Evolutionary conservation across 2,329 filamentous ascomycete genomes (phyloP).

Genomic region (Chalaropsis ovoidea): DNA sequence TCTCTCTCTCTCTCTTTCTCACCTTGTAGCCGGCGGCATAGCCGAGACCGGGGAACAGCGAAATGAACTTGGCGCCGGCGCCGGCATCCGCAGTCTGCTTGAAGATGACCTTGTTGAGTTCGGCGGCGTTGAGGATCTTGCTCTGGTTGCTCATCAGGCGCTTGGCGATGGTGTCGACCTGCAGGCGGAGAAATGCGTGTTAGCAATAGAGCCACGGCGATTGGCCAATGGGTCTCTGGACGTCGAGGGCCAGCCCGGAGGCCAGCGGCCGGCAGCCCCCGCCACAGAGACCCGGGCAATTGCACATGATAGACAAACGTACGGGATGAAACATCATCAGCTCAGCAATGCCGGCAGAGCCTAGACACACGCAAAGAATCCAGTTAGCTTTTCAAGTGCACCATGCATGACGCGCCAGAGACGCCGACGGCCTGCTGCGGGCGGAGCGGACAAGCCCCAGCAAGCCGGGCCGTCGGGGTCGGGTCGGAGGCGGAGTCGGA

Average conservation of each 20-base stretch:
- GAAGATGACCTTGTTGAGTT: constrained; percentile 89
- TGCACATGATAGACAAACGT: constrained; percentile 32
- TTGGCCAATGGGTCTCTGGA: not conserved
- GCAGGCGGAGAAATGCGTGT: constrained; percentile 10
- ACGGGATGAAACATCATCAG: constrained; percentile 87
- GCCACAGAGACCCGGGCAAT: not conserved
- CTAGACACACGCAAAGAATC: constrained; percentile 38
- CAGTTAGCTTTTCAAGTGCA: not conserved
- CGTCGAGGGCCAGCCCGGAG: no score
- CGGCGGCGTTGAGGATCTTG: constrained; percentile 36
- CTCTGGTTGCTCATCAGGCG: constrained; percentile 97
- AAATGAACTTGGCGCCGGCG: constrained; percentile 70
- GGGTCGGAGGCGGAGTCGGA: constrained; percentile 5
- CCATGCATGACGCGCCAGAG: not conserved
- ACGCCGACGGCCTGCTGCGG: not conserved
- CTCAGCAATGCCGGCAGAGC: constrained; percentile 86
- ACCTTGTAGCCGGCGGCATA: constrained; percentile 97
- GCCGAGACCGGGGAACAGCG: constrained; percentile 89
- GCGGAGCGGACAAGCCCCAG: constrained; percentile 16
- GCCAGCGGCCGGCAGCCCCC: not conserved
- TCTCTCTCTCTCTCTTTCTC: constrained; percentile 27
- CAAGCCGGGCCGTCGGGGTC: no score
- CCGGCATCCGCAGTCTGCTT: constrained; percentile 71
- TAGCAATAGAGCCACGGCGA: not conserved
- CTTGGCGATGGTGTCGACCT: constrained; percentile 98